Percentiles rank a stretch among this genome's conserved stretches.
Evolutionary conservation across 331 rosid genomes (phyloP).

Genomic region (Telfairia occidentalis): DNA sequence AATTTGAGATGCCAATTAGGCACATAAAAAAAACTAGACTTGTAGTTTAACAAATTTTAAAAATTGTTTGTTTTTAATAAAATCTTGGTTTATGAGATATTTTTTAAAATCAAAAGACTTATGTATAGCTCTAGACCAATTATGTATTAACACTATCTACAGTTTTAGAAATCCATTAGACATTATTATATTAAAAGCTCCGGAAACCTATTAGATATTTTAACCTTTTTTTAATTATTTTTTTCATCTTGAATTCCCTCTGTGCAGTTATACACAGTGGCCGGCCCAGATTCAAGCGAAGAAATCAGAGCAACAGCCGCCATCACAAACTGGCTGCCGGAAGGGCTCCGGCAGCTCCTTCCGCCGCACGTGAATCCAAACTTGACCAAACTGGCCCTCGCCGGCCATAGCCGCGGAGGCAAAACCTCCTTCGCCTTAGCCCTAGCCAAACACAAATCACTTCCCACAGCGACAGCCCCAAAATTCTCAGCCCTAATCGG

Average conservation of each 20-base stretch:
- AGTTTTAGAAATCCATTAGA: no score
- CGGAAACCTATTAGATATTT: no score
- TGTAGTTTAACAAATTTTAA: no score
- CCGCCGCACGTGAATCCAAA: slow-evolving; percentile 43
- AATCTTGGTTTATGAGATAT: no score
- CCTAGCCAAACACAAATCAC: slow-evolving; percentile 35
- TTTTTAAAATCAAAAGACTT: no score
- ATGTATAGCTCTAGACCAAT: no score
- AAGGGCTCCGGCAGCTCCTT: slow-evolving; percentile 40
- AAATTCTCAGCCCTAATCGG: slow-evolving; percentile 70
- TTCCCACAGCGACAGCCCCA: slow-evolving; percentile 22
- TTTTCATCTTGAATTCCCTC: background rate
- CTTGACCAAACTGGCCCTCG: slow-evolving; percentile 41
- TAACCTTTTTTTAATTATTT: no score
- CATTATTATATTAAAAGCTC: no score
- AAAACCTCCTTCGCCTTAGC: slow-evolving; percentile 74
- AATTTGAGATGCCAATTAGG: no score
- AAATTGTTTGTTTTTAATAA: no score
- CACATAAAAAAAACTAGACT: no score
- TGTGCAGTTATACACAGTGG: slow-evolving; percentile 46
- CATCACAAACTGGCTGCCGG: slow-evolving; percentile 51
- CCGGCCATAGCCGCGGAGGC: slow-evolving; percentile 83
- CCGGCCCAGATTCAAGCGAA: slow-evolving; percentile 51
- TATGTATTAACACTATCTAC: no score
- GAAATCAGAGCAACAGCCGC: slow-evolving; percentile 54